Conservation (phyloP, 1,284 basidiomycete genomes). For the Malassezia caprae region DNA sequence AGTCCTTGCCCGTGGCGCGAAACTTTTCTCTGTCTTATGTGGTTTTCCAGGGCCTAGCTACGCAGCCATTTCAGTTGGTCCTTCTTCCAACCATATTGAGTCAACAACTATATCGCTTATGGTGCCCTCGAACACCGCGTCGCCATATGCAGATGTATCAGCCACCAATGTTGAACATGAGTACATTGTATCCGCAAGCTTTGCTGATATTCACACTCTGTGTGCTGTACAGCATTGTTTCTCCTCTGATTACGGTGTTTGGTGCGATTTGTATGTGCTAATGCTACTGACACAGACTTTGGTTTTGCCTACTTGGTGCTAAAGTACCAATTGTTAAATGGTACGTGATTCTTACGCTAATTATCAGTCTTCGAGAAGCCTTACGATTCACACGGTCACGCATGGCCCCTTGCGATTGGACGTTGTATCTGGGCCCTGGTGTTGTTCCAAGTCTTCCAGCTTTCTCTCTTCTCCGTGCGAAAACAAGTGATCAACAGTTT, state of each 20-base stretch:
- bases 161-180: conserved; percentile 67
- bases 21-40: conserved; percentile 95
- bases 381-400: conserved; percentile 82
- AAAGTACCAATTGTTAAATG: conserved; percentile 92
- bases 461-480: conserved; percentile 66
- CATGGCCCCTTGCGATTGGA: conserved; percentile 61
- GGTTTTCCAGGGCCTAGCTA: conserved; percentile 79
- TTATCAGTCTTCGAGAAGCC: conserved; percentile 71
- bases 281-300: conserved; percentile 55
- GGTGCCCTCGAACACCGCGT: conserved; percentile 47
- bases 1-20: conserved; percentile 49
- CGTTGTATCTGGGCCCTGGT: conserved; percentile 46
- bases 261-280: conserved; percentile 60
- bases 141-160: conserved; percentile 94
- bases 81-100: conserved; percentile 37
- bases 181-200: conserved; percentile 79
- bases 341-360: conserved; percentile 52
- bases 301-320: conserved; percentile 70
- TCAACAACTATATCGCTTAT: conserved; percentile 26
- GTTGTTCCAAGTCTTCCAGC: conserved; percentile 44
- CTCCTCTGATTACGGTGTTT: conserved; percentile 85
- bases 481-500: conserved; percentile 67
- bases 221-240: conserved; percentile 84
- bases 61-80: conserved; percentile 82
- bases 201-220: conserved; percentile 91